These are phyloP conservation scores for Malassezia restricta DNA, from an alignment of 1,284 basidiomycete species.

Conservation along the genomic window DNA sequence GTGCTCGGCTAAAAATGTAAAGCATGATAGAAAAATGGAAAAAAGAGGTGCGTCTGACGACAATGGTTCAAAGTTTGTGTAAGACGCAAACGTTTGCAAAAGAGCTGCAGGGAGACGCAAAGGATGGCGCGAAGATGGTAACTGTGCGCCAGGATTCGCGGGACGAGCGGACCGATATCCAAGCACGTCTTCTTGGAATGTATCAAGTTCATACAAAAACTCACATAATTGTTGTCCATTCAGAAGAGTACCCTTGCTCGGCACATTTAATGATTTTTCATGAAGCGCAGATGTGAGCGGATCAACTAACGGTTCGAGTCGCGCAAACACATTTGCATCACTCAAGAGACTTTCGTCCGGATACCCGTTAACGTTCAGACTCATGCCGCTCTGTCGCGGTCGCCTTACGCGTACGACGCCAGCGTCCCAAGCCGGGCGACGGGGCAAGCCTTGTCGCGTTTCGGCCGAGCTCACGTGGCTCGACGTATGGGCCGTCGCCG, in stretches of 20 bases:
- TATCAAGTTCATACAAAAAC: constrained; percentile 23
- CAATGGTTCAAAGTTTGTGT: constrained; percentile 19
- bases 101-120: constrained; percentile 30
- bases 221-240: constrained; percentile 11
- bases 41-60: constrained; percentile 22
- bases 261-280: not conserved
- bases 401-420: constrained; percentile 2
- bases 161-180: constrained; percentile 27
- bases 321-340: constrained; percentile 11
- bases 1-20: constrained; percentile 22
- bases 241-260: not conserved
- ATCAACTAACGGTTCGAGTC: constrained; percentile 15
- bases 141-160: constrained; percentile 19
- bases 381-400: constrained; percentile 14
- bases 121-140: constrained; percentile 25
- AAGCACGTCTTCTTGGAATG: constrained; percentile 35
- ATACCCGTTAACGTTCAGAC: constrained; percentile 21
- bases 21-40: constrained; percentile 23
- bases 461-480: not conserved
- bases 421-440: not conserved
- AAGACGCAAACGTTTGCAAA: constrained; percentile 29
- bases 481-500: not conserved
- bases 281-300: constrained; percentile 13
- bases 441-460: not conserved
- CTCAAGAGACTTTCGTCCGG: constrained; percentile 16